Conservation (phyloP, 2,329 filamentous ascomycete genomes). For the Apiospora phragmitis region DNA sequence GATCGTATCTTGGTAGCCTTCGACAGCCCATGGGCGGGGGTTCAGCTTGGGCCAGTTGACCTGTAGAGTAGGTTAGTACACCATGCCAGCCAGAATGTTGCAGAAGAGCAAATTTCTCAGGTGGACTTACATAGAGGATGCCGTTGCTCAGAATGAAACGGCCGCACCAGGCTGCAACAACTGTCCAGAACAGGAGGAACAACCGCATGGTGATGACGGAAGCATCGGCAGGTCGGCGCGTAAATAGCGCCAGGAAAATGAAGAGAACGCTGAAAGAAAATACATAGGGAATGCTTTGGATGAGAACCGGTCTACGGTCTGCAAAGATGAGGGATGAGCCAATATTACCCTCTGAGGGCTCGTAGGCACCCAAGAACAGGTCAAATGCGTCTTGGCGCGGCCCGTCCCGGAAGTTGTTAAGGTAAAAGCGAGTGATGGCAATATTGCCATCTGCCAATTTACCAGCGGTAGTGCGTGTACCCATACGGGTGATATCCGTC, state of each 20-base stretch:
- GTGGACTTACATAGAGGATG: conserved; percentile 85
- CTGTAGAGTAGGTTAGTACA: conserved; percentile 43
- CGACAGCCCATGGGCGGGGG: conserved; percentile 79
- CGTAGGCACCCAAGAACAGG: conserved; percentile 85
- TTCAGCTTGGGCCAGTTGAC: conserved; percentile 99
- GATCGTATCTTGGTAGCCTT: conserved; percentile 87
- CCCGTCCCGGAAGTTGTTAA: conserved; percentile 94
- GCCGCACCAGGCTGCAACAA: conserved; percentile 68
- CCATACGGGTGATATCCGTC: conserved; percentile 96
- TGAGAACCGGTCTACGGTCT: conserved; percentile 80
- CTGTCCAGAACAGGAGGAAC: conserved; percentile 77
- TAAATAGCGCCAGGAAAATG: conserved; percentile 72
- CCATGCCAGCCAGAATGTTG: background rate
- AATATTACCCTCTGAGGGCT: conserved; percentile 70
- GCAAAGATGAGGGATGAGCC: conserved; percentile 76
- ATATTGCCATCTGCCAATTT: conserved; percentile 86
- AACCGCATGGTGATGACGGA: conserved; percentile 79
- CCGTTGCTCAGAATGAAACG: conserved; percentile 82
- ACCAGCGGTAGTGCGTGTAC: conserved; percentile 81
- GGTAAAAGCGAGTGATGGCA: conserved; percentile 83
- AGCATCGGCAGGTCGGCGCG: conserved; percentile 69
- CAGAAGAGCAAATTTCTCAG: background rate
- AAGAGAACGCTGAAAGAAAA: conserved; percentile 85
- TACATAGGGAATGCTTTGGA: conserved; percentile 93
- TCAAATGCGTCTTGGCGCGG: conserved; percentile 95